Base-by-base conservation (phyloP, 2,329 filamentous ascomycete species). In the Drechslerella stenobrocha region DNA sequence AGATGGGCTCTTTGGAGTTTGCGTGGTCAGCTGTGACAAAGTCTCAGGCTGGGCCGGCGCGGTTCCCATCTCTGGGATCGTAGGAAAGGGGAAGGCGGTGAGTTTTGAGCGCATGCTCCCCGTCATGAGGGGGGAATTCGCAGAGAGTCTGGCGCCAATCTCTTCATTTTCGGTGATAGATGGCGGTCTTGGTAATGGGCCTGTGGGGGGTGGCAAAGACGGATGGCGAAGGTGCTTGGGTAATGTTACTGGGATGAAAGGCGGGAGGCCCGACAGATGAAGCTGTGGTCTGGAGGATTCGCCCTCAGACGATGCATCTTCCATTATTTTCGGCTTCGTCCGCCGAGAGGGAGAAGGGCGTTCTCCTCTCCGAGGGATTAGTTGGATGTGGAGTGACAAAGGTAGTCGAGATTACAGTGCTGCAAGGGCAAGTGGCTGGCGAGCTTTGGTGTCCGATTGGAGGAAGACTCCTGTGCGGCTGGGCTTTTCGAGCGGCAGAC, bases 181-280 rank as follows among this genome's bases (percentile, higher is more conserved):
- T 23, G 61, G 61, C 4, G 61, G 63, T 22, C 55, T 40, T 6
- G 63, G 63, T 2, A 67, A 35, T 1, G 63, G 63, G 20, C 63
- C 50, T 8, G 50, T 55, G 20, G 63, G 63, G n/a, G 63, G 32
- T 13, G 63, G 63, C 28, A 52, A 28, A n/a, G 55, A 56, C 4
- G 63, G 63, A 18, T 56, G 55, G 30, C 55, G 55, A 20, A 67
- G 63, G 40, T 67, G 50, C 15, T 47, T 56, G 7, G 55, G 63
- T 23, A 60, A 23, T 3, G 50, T 28, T 8, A 34, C 11, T 3
- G 56, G 56, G 22, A 48, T 22, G 34, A 56, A 47, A 13, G 37
- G 18, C 11, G 63, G 55, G 13, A 52, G 50, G 26, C 48, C 23
- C 2, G 63, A 53, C 6, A 48, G 44, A 28, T 8, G 46, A n/a